These are phyloP conservation scores for Periconia macrospinosa DNA, from an alignment of 2,329 filamentous ascomycete genomes.

Conservation along the genomic window DNA sequence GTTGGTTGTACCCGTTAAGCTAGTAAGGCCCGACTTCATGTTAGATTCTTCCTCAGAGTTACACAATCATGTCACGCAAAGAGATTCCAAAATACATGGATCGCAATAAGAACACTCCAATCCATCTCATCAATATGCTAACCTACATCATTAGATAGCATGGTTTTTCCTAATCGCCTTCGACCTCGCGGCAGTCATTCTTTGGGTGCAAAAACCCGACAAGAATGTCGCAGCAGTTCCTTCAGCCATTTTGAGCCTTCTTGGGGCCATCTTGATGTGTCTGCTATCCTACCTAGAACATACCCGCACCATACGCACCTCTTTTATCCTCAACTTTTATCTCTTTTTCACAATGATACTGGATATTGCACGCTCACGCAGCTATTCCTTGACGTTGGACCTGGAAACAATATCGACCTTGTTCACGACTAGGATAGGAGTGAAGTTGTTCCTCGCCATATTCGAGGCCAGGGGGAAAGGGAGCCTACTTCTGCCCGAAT, in stretches of 20 bases:
- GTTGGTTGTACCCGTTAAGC: constrained; percentile 24
- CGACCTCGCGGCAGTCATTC: constrained; percentile 28
- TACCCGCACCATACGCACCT: constrained; percentile 48
- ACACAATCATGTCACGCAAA: not conserved
- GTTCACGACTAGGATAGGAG: constrained; percentile 45
- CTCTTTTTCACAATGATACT: constrained; percentile 50
- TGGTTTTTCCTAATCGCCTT: constrained; percentile 28
- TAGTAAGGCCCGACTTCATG: constrained; percentile 19
- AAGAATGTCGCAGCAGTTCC: constrained; percentile 26
- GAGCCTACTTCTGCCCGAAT: constrained; percentile 43
- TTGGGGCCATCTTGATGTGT: constrained; percentile 33
- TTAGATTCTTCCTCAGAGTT: no score
- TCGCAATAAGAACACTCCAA: no score
- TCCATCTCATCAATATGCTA: not conserved
- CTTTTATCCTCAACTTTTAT: constrained; percentile 52
- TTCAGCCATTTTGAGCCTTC: constrained; percentile 29
- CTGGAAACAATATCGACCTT: constrained; percentile 46
- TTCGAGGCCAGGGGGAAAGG: constrained; percentile 52
- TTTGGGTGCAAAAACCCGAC: constrained; percentile 24
- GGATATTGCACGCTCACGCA: constrained; percentile 51
- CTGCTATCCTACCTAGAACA: constrained; percentile 54
- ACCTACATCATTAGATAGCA: constrained; percentile 16
- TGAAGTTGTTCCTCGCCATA: constrained; percentile 49
- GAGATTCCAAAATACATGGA: no score
- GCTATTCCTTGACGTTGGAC: constrained; percentile 36